Evolutionary conservation across 345 rosid genomes (phyloP), one percentile per base, ranked within the genome.

Genomic region (Camelina hispida): DNA sequence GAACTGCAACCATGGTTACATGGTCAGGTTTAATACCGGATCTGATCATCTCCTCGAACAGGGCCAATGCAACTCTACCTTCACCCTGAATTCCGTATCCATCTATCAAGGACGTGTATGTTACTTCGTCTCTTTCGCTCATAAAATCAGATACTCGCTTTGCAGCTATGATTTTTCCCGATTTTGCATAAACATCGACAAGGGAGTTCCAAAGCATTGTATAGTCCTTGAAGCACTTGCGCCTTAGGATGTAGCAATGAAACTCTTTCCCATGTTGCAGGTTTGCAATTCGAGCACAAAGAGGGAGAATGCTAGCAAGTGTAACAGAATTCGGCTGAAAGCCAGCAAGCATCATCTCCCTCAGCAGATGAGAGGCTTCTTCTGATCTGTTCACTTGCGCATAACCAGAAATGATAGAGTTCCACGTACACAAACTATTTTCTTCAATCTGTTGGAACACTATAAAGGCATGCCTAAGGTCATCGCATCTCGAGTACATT

Each of bases 241-340:
- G 87, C 73, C 85, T 87, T 44, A 80, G 55, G 79, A 90, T 81
- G 80, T 86, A 90, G 82, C 89, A 85, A 54, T 92, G 96, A 40
- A 92, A 88, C 83, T 92, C 97, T 79, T 78, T 92, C n/a, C 97
- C 96, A 59, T 87, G 96, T 64, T 86, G 93, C 48, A 91, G 74
- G 78, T 91, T 87, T 51, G 92, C 97, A 65, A 85, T 79, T 28
- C 92, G 81, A 64, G 96, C 90, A 81, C 96, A 91, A 7, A 88
- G 89, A 64, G 93, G 93, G 52, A 89, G 86, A 83, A 89, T 78
- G 69, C 91, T 84, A 7, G 93, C 96, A 66, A 89, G 84, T 16
- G 96, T 88, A 69, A 90, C 81, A 69, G 66, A 83, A 82, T 86
- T 92, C 15, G 92, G 92, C 70, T 84, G 83, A 51, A 85, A 38